These are phyloP conservation scores for Rosa rugosa DNA, from an alignment of 306 rosid genomes.

Conservation along the genomic window DNA sequence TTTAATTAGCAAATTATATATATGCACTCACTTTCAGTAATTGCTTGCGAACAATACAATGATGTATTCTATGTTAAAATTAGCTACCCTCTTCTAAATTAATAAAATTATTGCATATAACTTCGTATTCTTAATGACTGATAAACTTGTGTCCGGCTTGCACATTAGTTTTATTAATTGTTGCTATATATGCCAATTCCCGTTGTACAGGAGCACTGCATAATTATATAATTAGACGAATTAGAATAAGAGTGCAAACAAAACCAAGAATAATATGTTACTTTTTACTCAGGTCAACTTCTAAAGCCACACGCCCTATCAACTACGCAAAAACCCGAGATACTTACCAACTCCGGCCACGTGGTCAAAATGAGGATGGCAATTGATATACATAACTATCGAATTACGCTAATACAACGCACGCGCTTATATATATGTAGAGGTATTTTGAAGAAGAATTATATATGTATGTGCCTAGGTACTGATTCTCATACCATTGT, in stretches of 20 bases:
- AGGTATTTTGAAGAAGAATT: too few relatives aligned
- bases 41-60: not conserved
- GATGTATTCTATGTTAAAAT: not conserved
- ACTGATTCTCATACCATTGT: not conserved
- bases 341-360: too few relatives aligned
- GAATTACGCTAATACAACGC: too few relatives aligned
- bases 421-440: too few relatives aligned
- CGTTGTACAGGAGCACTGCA: not conserved
- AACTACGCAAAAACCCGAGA: too few relatives aligned
- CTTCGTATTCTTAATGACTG: not conserved
- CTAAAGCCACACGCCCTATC: not conserved
- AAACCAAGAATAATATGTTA: not conserved
- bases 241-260: not conserved
- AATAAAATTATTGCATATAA: too few relatives aligned
- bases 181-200: not conserved
- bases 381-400: too few relatives aligned
- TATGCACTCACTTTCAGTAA: not conserved
- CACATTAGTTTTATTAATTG: not conserved
- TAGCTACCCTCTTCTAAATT: not conserved
- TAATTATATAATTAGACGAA: not conserved
- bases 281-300: not conserved
- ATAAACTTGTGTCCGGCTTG: not conserved
- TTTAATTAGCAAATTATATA: not conserved
- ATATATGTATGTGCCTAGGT: too few relatives aligned
- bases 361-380: too few relatives aligned